phyloP scores from a whole-genome alignment of 1,284 basidiomycete genomes.

The Cryptococcus maquisensis region DNA sequence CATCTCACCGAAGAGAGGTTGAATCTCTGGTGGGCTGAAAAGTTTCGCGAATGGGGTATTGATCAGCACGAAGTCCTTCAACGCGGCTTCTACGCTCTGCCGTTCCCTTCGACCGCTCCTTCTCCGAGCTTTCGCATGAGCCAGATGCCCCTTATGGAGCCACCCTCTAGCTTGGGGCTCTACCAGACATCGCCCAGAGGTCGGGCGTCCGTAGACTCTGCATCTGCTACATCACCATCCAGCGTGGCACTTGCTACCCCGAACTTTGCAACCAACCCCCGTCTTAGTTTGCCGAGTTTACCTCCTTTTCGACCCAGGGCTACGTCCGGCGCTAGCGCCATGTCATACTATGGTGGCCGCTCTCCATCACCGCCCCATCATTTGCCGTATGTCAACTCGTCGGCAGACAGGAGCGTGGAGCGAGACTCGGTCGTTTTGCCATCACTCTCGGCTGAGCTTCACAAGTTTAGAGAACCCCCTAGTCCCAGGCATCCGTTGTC shows the following conservation, averaged over 20 bases:
- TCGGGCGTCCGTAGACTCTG: slow-evolving; percentile 10
- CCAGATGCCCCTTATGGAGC: neutral
- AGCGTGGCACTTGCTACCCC: slow-evolving; percentile 17
- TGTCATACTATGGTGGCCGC: slow-evolving; percentile 1
- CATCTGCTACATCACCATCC: slow-evolving; percentile 11
- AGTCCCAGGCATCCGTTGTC: slow-evolving; percentile 8
- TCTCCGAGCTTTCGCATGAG: too few species aligned
- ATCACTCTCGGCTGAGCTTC: neutral
- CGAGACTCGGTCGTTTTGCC: neutral
- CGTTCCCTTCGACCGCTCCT: neutral
- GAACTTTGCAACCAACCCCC: slow-evolving; percentile 4
- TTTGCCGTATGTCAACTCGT: neutral
- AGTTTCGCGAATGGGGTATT: slow-evolving; percentile 37
- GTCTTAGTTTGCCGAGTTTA: slow-evolving; percentile 12
- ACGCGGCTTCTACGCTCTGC: slow-evolving; percentile 22
- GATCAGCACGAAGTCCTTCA: slow-evolving; percentile 29
- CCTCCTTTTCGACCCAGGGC: slow-evolving; percentile 26
- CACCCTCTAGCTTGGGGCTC: slow-evolving; percentile 8
- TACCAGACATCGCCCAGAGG: slow-evolving; percentile 14
- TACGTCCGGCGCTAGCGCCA: slow-evolving; percentile 7
- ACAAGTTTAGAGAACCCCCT: neutral
- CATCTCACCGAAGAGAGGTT: slow-evolving; percentile 31
- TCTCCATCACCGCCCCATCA: slow-evolving; percentile 12
- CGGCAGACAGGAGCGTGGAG: slow-evolving; percentile 3
- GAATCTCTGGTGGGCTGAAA: slow-evolving; percentile 37